These are phyloP conservation scores for Suillus subalutaceus DNA, from an alignment of 768 basidiomycete species.

Conservation along the genomic window DNA sequence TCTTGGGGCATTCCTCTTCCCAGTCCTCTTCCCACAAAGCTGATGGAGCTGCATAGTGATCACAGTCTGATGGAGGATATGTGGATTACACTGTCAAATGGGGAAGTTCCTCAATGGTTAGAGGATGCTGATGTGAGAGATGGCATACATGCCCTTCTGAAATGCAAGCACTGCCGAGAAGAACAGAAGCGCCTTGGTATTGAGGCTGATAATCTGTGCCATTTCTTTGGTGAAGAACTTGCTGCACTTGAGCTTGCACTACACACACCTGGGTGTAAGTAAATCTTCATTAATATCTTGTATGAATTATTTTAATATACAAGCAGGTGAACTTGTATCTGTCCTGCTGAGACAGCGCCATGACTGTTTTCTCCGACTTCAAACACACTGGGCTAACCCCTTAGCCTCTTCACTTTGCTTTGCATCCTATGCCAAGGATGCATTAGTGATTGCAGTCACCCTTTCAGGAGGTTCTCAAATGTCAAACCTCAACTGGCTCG, in stretches of 20 bases:
- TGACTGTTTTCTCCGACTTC: no score
- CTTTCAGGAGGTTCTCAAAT: no score
- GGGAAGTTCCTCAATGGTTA: constrained; percentile 34
- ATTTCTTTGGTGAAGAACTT: constrained; percentile 33
- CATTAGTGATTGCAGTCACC: no score
- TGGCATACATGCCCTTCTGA: constrained; percentile 36
- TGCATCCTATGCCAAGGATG: no score
- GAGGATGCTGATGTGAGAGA: constrained; percentile 32
- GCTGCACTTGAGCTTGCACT: constrained; percentile 24
- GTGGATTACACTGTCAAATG: constrained; percentile 30
- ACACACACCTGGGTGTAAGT: constrained; percentile 16
- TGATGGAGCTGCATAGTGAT: constrained; percentile 3
- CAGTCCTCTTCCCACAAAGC: constrained; percentile 1
- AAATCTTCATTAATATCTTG: no score
- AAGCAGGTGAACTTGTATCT: no score
- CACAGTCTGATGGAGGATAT: constrained; percentile 39
- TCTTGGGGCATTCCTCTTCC: constrained; percentile 3
- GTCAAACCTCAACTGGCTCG: no score
- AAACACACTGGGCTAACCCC: no score
- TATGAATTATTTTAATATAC: no score
- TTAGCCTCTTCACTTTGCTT: no score
- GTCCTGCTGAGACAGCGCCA: no score
- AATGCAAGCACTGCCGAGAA: constrained; percentile 32
- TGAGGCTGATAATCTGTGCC: constrained; percentile 41
- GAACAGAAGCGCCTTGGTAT: constrained; percentile 27